phyloP scores from a whole-genome alignment of 768 basidiomycete species.

The Tulasnella sp. region DNA sequence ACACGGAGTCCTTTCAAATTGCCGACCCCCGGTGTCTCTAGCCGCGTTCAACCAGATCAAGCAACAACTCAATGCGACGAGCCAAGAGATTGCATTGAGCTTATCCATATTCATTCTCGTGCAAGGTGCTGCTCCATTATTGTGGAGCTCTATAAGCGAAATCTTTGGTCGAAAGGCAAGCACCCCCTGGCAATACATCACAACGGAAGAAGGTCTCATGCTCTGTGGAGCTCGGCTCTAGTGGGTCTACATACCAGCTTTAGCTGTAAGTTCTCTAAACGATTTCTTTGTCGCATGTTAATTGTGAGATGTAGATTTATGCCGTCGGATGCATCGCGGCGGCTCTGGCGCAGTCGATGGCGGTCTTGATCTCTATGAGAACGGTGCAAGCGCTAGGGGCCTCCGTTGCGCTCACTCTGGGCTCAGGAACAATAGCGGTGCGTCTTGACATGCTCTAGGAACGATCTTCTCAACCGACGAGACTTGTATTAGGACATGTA shows the following conservation, averaged over 20 bases:
- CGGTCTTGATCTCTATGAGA: slow-evolving; percentile 22
- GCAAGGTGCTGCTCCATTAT: slow-evolving; percentile 54
- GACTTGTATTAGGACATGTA: slow-evolving; percentile 43
- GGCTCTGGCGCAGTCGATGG: slow-evolving; percentile 14
- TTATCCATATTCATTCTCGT: slow-evolving; percentile 62
- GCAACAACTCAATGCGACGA: slow-evolving; percentile 45
- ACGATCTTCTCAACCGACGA: background rate
- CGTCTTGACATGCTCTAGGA: background rate
- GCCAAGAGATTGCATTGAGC: slow-evolving; percentile 51
- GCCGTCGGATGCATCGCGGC: slow-evolving; percentile 17
- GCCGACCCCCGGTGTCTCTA: slow-evolving; percentile 22
- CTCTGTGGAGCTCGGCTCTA: background rate
- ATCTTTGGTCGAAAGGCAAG: slow-evolving; percentile 61
- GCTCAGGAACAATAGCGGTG: slow-evolving; percentile 59
- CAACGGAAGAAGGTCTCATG: slow-evolving; percentile 1
- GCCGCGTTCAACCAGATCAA: slow-evolving; percentile 55
- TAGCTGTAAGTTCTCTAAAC: slow-evolving; percentile 15
- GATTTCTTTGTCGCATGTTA: background rate
- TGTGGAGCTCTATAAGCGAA: slow-evolving; percentile 63
- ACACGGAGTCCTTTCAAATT: background rate
- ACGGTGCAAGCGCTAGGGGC: slow-evolving; percentile 32
- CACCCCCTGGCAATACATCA: background rate
- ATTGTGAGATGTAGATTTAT: slow-evolving; percentile 14
- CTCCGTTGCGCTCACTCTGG: slow-evolving; percentile 56
- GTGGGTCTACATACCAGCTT: slow-evolving; percentile 22